Conservation (phyloP, 352 stramenopile genomes). For the Phytopythium kandeliae region DNA sequence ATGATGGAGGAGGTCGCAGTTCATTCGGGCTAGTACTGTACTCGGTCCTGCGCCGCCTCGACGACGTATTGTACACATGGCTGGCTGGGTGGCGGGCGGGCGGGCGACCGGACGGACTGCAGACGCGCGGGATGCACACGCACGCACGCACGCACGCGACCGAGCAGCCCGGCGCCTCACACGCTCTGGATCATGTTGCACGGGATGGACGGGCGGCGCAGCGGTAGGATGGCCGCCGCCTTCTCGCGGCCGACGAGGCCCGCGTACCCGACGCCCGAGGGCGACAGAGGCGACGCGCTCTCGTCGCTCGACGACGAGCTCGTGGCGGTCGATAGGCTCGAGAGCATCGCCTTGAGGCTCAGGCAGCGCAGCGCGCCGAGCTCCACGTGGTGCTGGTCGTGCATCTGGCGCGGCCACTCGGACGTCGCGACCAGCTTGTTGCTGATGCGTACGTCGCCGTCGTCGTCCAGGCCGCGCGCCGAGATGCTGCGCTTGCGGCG, state of each 20-base stretch:
- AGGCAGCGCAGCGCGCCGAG: conserved; percentile 45
- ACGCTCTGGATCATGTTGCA: conserved; percentile 25
- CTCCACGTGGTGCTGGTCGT: conserved; percentile 35
- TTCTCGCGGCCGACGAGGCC: background rate
- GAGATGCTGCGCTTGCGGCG: conserved; percentile 19
- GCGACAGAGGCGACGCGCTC: background rate
- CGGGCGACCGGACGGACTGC: too few relatives aligned
- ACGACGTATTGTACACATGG: too few relatives aligned
- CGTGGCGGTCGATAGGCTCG: conserved; percentile 16
- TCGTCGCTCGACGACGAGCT: conserved; percentile 4
- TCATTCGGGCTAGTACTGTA: too few relatives aligned
- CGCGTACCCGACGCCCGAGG: background rate
- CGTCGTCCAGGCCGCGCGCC: conserved; percentile 11
- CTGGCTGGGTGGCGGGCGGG: too few relatives aligned
- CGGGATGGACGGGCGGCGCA: conserved; percentile 10
- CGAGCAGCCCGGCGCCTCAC: too few relatives aligned
- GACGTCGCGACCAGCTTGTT: conserved; percentile 12
- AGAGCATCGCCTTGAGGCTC: conserved; percentile 53
- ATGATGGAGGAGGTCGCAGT: too few relatives aligned
- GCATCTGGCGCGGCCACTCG: conserved; percentile 22
- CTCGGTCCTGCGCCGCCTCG: too few relatives aligned
- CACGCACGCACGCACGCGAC: too few relatives aligned
- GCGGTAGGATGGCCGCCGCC: conserved; percentile 6
- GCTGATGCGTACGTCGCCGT: conserved; percentile 13
- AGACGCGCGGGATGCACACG: too few relatives aligned